Evolutionary conservation across 345 rosid species (phyloP).

Genomic region (Lepidium aucheri): DNA sequence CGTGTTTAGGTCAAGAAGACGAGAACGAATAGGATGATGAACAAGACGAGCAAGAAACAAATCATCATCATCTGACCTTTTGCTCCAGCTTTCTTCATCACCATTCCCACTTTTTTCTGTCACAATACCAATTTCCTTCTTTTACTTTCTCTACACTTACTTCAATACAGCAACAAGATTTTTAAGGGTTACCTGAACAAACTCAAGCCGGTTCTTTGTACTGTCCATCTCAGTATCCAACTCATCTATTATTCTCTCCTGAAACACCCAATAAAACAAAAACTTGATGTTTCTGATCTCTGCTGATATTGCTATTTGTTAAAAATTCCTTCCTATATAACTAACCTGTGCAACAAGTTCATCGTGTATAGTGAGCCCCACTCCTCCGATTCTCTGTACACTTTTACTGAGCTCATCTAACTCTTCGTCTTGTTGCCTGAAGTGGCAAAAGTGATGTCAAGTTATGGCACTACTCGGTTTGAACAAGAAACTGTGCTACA

Average conservation of each 20-base stretch:
- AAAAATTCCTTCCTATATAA: not conserved
- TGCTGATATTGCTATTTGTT: not conserved
- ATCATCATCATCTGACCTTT: constrained; percentile 98
- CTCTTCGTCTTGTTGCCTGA: constrained; percentile 95
- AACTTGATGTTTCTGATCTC: constrained; percentile 9
- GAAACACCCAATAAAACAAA: constrained; percentile 20
- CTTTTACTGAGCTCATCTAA: constrained; percentile 91
- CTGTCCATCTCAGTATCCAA: constrained; percentile 84
- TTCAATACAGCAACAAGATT: not conserved
- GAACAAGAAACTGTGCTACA: not conserved
- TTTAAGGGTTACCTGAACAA: constrained; percentile 63
- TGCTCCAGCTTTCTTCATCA: constrained; percentile 93
- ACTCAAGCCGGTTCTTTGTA: constrained; percentile 85
- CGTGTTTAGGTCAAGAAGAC: constrained; percentile 60
- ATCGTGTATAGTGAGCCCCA: constrained; percentile 96
- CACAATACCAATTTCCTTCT: not conserved
- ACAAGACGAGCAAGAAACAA: constrained; percentile 61
- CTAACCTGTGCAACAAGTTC: constrained; percentile 83
- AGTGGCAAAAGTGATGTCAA: not conserved
- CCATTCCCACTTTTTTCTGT: constrained; percentile 97
- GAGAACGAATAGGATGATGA: constrained; percentile 78
- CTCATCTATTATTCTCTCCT: constrained; percentile 85
- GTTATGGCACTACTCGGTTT: not conserved
- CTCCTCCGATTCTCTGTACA: constrained; percentile 87
- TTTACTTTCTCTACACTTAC: not conserved